A percentile compares a stretch with the other conserved stretches of the same genome.
Conservation (phyloP, 2,329 filamentous ascomycete species). For the Penicillium sp. region DNA sequence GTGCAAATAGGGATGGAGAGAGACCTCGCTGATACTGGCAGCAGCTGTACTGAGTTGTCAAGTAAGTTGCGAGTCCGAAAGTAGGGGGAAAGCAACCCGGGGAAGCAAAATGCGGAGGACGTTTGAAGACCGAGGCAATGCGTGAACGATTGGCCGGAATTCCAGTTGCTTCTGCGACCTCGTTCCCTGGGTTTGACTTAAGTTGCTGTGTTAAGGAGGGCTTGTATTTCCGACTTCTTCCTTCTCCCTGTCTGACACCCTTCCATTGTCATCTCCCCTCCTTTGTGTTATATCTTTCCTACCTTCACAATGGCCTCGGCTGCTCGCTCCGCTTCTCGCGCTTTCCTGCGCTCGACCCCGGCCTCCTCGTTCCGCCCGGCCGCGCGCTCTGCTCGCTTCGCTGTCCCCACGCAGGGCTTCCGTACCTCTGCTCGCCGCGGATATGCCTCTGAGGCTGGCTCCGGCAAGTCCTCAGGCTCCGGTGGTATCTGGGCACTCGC, state of each 20-base stretch:
- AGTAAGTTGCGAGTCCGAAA: not conserved
- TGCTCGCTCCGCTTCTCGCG: slow-evolving; percentile 44
- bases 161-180: slow-evolving; percentile 11
- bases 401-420: slow-evolving; percentile 62
- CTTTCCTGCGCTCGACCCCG: slow-evolving; percentile 42
- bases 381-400: slow-evolving; percentile 58
- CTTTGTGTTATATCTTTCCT: not conserved
- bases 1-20: not conserved
- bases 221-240: slow-evolving; percentile 11
- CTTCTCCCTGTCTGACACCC: slow-evolving; percentile 2
- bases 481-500: slow-evolving; percentile 60
- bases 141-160: slow-evolving; percentile 16
- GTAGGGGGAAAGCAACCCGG: not conserved
- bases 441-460: slow-evolving; percentile 69
- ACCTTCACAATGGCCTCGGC: slow-evolving; percentile 40
- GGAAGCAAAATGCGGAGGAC: slow-evolving; percentile 12
- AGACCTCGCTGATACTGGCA: not conserved
- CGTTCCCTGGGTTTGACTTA: not conserved
- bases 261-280: slow-evolving; percentile 8
- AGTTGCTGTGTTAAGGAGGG: not conserved
- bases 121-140: slow-evolving; percentile 14
- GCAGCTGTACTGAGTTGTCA: not conserved
- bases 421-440: slow-evolving; percentile 72
- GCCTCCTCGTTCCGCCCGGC: slow-evolving; percentile 42
- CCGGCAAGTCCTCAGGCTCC: slow-evolving; percentile 50